phyloP scores from a whole-genome alignment of 257 asterid genomes.

The Solanum medicagineum region DNA sequence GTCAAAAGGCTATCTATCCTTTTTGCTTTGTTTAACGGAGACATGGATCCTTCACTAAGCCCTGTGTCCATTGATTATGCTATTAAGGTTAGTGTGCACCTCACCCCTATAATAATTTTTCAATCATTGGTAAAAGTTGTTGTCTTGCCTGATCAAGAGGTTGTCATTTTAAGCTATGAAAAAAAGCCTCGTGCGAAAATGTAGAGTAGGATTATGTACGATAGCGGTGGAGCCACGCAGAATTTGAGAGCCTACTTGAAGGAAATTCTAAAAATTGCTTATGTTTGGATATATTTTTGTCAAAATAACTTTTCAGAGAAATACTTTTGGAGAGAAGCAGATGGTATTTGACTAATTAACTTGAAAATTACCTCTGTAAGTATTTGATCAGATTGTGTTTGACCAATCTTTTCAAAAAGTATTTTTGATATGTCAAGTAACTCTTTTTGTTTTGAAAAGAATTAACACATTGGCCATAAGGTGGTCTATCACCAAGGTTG shows the following conservation, averaged over 20 bases:
- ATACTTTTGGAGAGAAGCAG: background rate
- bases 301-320: background rate
- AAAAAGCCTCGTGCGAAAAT: background rate
- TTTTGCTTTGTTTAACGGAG: background rate
- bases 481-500: too few species aligned
- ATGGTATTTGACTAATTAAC: background rate
- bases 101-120: background rate
- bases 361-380: background rate
- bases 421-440: background rate
- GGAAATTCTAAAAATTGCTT: background rate
- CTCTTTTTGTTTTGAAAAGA: too few species aligned
- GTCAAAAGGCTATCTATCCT: background rate
- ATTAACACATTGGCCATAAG: too few species aligned
- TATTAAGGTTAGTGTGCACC: background rate
- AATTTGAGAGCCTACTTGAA: background rate
- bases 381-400: background rate
- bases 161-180: background rate
- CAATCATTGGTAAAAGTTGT: background rate
- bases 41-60: conserved; percentile 1
- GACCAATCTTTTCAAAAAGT: background rate
- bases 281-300: background rate
- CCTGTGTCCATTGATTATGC: background rate
- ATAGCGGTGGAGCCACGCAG: fast-evolving
- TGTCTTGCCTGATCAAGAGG: background rate
- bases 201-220: background rate